Conservation (phyloP, 2,329 filamentous ascomycete species). For the Dichotomopilus funicola region DNA sequence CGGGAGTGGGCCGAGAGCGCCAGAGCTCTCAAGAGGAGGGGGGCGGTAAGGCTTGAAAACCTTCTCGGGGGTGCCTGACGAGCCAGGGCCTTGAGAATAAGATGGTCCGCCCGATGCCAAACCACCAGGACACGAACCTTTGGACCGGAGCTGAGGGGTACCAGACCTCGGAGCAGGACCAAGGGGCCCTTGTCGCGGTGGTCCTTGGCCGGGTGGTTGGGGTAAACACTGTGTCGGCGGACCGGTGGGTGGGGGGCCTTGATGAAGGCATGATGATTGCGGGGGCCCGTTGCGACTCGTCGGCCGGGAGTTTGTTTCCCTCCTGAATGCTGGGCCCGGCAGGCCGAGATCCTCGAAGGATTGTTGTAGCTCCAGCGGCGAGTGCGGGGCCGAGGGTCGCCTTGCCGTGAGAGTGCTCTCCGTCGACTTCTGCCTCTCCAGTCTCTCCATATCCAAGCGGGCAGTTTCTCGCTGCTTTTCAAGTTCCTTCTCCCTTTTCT, state of each 20-base stretch:
- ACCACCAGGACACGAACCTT: conserved; percentile 1
- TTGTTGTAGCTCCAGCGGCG: conserved; percentile 3
- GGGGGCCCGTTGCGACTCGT: conserved; percentile 13
- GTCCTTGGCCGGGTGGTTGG: conserved; percentile 15
- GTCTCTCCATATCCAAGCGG: conserved; percentile 21
- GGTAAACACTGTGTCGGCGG: conserved; percentile 23
- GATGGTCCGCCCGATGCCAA: background rate
- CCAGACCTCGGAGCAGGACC: background rate
- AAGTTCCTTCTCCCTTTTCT: conserved; percentile 16
- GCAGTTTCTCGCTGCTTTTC: conserved; percentile 24
- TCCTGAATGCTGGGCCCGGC: conserved; percentile 14
- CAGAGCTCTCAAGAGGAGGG: conserved; percentile 14
- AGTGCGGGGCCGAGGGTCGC: conserved; percentile 4
- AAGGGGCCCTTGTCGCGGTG: conserved; percentile 11
- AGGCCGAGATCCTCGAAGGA: background rate
- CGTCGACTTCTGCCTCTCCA: conserved; percentile 20
- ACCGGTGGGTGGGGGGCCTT: conserved; percentile 21
- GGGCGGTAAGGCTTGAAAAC: conserved; percentile 7
- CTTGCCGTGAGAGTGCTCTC: conserved; percentile 14
- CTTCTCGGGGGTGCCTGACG: background rate
- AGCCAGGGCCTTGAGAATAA: background rate
- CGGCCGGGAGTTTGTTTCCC: conserved; percentile 16
- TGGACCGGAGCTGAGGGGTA: background rate
- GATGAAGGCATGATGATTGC: conserved; percentile 9
- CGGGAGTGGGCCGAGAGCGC: conserved; percentile 19